A percentile compares a stretch with the other conserved stretches of the same genome.
Conservation (phyloP, 2,329 filamentous ascomycete genomes). For the Nigrospora oryzae region DNA sequence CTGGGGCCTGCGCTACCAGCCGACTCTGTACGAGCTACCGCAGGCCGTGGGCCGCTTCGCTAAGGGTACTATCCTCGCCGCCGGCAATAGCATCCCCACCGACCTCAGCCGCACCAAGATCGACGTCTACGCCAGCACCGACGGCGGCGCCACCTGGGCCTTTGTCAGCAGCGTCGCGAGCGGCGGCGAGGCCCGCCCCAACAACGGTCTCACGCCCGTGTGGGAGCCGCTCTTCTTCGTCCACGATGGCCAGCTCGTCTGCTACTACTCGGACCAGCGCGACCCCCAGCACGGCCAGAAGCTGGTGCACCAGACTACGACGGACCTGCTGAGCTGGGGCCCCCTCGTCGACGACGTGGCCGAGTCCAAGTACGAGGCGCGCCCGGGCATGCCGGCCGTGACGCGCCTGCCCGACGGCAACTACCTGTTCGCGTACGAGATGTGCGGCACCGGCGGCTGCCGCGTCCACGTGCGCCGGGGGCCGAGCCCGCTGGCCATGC, state of each 20-base stretch:
- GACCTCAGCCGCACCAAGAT: slow-evolving; percentile 57
- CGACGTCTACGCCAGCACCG: slow-evolving; percentile 58
- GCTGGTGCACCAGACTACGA: slow-evolving; percentile 54
- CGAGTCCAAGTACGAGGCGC: slow-evolving; percentile 29
- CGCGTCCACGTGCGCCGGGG: slow-evolving; percentile 16
- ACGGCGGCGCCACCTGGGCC: slow-evolving; percentile 54
- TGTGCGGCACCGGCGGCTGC: slow-evolving; percentile 17
- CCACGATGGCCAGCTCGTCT: slow-evolving; percentile 49
- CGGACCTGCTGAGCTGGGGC: slow-evolving; percentile 52
- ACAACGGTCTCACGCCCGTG: slow-evolving; percentile 59
- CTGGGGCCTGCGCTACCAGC: slow-evolving; percentile 62
- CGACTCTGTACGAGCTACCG: slow-evolving; percentile 57
- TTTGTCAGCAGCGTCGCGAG: slow-evolving; percentile 58
- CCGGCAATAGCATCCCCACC: slow-evolving; percentile 51
- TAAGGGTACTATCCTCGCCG: slow-evolving; percentile 53
- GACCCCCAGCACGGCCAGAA: slow-evolving; percentile 60
- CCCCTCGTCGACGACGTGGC: slow-evolving; percentile 52
- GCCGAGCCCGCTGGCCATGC: slow-evolving; percentile 8
- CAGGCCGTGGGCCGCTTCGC: slow-evolving; percentile 46
- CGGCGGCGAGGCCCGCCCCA: slow-evolving; percentile 51
- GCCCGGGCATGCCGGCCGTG: slow-evolving; percentile 35
- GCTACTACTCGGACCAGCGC: slow-evolving; percentile 66
- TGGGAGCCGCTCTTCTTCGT: slow-evolving; percentile 64
- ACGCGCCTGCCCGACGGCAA: slow-evolving; percentile 47
- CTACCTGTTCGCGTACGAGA: slow-evolving; percentile 47